Conservation (phyloP, 768 basidiomycete species). For the Russula foetens region DNA sequence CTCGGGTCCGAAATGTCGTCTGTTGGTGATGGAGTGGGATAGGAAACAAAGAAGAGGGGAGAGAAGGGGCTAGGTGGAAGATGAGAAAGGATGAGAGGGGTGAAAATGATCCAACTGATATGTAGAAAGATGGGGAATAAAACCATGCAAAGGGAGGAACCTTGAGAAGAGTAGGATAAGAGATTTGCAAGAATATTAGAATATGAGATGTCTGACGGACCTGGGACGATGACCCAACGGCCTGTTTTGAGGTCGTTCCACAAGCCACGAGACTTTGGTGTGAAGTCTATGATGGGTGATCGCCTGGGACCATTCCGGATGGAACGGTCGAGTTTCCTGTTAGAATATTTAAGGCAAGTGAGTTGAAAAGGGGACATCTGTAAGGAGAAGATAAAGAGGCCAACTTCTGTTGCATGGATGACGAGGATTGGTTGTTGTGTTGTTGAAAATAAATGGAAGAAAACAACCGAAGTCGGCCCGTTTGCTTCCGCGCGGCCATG, state of each 20-base stretch:
- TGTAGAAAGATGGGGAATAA: slow-evolving; percentile 52
- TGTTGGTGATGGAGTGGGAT: slow-evolving; percentile 45
- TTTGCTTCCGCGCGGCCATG: too few relatives aligned
- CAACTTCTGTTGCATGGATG: too few relatives aligned
- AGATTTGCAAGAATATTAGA: neutral
- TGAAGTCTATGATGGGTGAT: slow-evolving; percentile 5
- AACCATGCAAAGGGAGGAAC: slow-evolving; percentile 59
- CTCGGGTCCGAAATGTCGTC: slow-evolving; percentile 40
- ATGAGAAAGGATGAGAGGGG: slow-evolving; percentile 38
- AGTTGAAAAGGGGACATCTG: too few relatives aligned
- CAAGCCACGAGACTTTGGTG: slow-evolving; percentile 30
- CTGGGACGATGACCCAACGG: slow-evolving; percentile 69
- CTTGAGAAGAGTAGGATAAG: slow-evolving; percentile 27
- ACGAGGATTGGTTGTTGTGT: too few relatives aligned
- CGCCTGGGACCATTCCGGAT: neutral
- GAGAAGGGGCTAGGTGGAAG: slow-evolving; percentile 63
- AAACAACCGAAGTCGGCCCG: too few relatives aligned
- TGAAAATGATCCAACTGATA: slow-evolving; percentile 52
- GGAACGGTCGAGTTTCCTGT: slow-evolving; percentile 2
- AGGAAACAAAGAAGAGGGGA: slow-evolving; percentile 62
- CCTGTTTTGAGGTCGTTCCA: slow-evolving; percentile 44
- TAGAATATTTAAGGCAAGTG: neutral
- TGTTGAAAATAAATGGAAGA: too few relatives aligned
- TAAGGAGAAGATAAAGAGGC: too few relatives aligned
- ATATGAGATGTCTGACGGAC: slow-evolving; percentile 42